Evolutionary conservation across 768 basidiomycete genomes (phyloP).

Genomic region (Arthromyces matolae): DNA sequence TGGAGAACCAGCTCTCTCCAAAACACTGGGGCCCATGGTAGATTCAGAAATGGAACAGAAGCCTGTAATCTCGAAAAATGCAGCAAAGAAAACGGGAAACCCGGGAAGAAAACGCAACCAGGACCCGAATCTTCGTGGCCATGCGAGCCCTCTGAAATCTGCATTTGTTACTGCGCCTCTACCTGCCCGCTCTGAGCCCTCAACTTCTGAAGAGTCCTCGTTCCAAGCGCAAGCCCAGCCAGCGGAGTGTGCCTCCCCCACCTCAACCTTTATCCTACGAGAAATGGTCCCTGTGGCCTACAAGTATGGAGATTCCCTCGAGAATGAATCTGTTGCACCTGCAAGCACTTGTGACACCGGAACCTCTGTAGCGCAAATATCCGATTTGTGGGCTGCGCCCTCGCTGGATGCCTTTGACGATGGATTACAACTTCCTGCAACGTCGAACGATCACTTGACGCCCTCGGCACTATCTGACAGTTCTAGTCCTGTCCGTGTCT

Average conservation of each 20-base stretch:
- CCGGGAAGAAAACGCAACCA: not conserved
- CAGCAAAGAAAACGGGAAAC: not conserved
- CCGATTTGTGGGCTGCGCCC: no score
- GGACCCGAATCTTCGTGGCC: not conserved
- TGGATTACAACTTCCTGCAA: no score
- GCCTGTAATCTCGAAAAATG: not conserved
- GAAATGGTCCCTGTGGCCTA: conserved; percentile 12
- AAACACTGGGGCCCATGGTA: not conserved
- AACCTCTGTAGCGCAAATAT: not conserved
- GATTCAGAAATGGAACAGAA: conserved; percentile 1
- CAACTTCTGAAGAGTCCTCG: not conserved
- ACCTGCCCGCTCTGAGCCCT: not conserved
- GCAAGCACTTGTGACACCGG: not conserved
- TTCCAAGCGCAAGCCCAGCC: conserved; percentile 2
- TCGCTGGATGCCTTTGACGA: no score
- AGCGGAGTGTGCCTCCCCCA: not conserved
- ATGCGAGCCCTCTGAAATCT: conserved; percentile 5
- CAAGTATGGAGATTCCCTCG: not conserved
- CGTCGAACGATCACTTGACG: no score
- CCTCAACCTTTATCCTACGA: conserved; percentile 14
- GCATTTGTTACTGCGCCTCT: conserved; percentile 8
- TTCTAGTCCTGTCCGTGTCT: no score
- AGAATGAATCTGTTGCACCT: not conserved
- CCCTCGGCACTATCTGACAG: no score
- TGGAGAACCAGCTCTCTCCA: not conserved